These are phyloP conservation scores for Cryptococcus sp. DNA, from an alignment of 1,284 basidiomycete species.

Conservation along the genomic window DNA sequence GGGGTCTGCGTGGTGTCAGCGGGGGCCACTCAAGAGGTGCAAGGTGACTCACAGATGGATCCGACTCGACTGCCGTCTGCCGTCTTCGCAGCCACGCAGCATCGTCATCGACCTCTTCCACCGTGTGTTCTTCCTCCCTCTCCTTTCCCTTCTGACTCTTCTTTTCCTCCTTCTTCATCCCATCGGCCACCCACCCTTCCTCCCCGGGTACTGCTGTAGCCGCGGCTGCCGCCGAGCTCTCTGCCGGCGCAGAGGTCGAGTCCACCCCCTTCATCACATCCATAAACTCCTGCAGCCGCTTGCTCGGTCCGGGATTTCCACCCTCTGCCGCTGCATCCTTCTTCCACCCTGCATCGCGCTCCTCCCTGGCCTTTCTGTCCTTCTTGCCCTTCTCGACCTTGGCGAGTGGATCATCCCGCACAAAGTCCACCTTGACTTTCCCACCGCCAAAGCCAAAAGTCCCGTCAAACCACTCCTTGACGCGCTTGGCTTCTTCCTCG, in stretches of 20 bases:
- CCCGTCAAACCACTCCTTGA: conserved; percentile 78
- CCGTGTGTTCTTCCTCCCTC: conserved; percentile 31
- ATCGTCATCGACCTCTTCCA: conserved; percentile 58
- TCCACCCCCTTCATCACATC: conserved; percentile 49
- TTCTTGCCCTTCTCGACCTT: conserved; percentile 25
- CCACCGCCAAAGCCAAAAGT: conserved; percentile 72
- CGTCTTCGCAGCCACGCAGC: conserved; percentile 60
- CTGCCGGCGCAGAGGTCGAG: conserved; percentile 40
- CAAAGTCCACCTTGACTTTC: conserved; percentile 69
- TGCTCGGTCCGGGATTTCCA: conserved; percentile 54
- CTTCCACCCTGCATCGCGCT: neutral
- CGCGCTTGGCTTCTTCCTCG: conserved; percentile 68
- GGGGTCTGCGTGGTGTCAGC: conserved; percentile 1
- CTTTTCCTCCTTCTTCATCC: conserved; percentile 47
- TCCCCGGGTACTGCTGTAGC: conserved; percentile 29
- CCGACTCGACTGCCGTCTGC: conserved; percentile 45
- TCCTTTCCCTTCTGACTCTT: conserved; percentile 66
- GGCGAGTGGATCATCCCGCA: conserved; percentile 59
- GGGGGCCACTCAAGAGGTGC: neutral
- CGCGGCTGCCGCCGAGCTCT: conserved; percentile 3
- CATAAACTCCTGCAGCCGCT: conserved; percentile 59
- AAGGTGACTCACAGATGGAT: conserved; percentile 17
- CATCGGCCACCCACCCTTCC: conserved; percentile 33
- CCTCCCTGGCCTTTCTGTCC: conserved; percentile 4
- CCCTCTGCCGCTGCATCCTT: conserved; percentile 7